Base-by-base conservation (phyloP, 441 rosid genomes). In the Lepidium campestre region DNA sequence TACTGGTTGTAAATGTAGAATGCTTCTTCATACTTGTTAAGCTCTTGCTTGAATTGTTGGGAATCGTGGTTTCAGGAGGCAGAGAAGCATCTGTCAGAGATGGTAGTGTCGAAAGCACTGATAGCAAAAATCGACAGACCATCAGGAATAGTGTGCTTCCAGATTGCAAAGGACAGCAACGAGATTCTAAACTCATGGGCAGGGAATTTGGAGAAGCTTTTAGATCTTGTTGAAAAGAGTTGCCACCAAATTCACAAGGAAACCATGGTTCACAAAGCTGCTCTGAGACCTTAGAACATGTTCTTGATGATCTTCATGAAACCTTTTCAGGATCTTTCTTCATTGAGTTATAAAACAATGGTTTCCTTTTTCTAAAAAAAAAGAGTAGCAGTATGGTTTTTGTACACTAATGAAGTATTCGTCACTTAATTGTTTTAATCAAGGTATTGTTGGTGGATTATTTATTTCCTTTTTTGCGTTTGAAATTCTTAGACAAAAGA, bases 241-340 rank as follows among this genome's bases (percentile, higher is more conserved):
- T 95, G 98, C 90, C 99, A 95, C 72, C 98, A 91, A 68, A 95
- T 95, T 67, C 99, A 95, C 93, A 95, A 92, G 79, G 99, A 95
- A 79, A 95, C 98, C 69, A 95, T 95, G 98, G 93, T 95, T 65
- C 98, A 95, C 85, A 95, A 90, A 81, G 93, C 91, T 49, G 93
- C 85, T 42, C 75, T 90, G 65, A 90, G 85, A 81, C 86, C 78
- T 70, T 95, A 50, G 13, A 11, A 13, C 66, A 11, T 57, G 27
- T 54, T 23, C 25, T 10, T 18, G 5, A 13, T n/a, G 45, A 13
- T 36, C 36, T 35, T 44, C 49, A 11, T 52, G 31, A 57, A 61
- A 60, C 46, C 46, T 5, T 52, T 44, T 52, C 29, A 32, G 41
- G 48, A 57, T 71, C 47, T 61, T 29, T 49, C 19, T 57, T 65